Evolutionary conservation across 2,329 filamentous ascomycete genomes (phyloP).

Genomic region (Verticillium alfalfae): DNA sequence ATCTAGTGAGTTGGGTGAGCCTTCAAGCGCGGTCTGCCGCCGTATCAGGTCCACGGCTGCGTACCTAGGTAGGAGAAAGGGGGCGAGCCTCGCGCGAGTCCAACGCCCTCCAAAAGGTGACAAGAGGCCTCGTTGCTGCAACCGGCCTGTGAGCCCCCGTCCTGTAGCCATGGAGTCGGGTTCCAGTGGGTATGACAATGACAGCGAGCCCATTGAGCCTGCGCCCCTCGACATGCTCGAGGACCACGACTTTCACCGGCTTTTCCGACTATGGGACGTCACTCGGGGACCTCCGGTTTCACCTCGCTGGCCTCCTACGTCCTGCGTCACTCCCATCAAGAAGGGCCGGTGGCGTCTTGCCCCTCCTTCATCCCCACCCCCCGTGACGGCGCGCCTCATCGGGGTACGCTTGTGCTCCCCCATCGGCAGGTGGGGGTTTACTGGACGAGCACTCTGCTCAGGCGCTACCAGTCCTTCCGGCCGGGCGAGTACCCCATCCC

Average conservation of each 20-base stretch:
- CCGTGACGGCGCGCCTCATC: too few relatives aligned
- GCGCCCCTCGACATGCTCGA: neutral
- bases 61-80: neutral
- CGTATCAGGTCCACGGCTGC: neutral
- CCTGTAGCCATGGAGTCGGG: neutral
- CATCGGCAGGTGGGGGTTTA: neutral
- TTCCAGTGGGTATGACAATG: neutral
- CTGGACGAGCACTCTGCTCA: slow-evolving; percentile 12
- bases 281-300: slow-evolving; percentile 29
- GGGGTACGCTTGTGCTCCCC: neutral
- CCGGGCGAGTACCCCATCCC: slow-evolving; percentile 43
- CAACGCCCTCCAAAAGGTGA: neutral
- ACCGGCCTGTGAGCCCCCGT: neutral
- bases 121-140: neutral
- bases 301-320: slow-evolving; percentile 25
- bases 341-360: slow-evolving; percentile 10
- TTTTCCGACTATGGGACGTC: slow-evolving; percentile 35
- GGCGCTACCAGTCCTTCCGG: slow-evolving; percentile 43
- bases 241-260: slow-evolving; percentile 14
- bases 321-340: slow-evolving; percentile 10
- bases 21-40: neutral
- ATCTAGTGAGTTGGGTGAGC: neutral
- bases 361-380: too few relatives aligned
- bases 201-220: neutral
- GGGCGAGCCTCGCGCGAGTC: neutral